Percentiles rank a stretch among this genome's conserved stretches.
These are phyloP conservation scores for Fraxinus paxiana DNA, from an alignment of 305 asterid species.

Conservation along the genomic window DNA sequence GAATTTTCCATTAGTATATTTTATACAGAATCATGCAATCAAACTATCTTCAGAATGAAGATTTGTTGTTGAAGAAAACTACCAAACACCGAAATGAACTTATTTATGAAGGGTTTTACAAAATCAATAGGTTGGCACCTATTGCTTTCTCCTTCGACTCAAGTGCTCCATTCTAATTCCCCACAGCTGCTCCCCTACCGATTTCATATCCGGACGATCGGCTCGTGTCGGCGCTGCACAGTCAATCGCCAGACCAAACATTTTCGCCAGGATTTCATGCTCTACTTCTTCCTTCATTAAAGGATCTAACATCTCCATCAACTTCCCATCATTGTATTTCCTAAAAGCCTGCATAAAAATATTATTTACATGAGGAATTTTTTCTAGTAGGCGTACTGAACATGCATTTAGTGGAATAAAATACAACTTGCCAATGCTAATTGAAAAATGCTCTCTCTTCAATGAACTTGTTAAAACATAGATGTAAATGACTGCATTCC, in stretches of 20 bases:
- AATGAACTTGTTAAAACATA: background rate
- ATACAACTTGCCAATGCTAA: background rate
- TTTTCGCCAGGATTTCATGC: slow-evolving; percentile 49
- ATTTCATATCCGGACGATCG: slow-evolving; percentile 92
- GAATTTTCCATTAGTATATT: slow-evolving; percentile 23
- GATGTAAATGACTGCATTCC: background rate
- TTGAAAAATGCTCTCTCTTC: background rate
- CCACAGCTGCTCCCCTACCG: slow-evolving; percentile 82
- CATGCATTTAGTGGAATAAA: background rate
- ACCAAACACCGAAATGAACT: slow-evolving; percentile 6
- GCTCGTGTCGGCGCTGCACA: slow-evolving; percentile 86
- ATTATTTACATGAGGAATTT: background rate
- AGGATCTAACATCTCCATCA: slow-evolving; percentile 68
- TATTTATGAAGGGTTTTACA: background rate
- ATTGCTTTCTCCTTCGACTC: slow-evolving; percentile 32
- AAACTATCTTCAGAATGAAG: background rate
- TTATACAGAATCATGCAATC: background rate
- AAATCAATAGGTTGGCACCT: background rate
- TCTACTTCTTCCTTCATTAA: slow-evolving; percentile 49
- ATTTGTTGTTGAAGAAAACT: background rate
- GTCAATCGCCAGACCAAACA: slow-evolving; percentile 75
- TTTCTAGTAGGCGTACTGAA: background rate
- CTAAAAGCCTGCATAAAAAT: slow-evolving; percentile 61
- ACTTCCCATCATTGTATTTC: slow-evolving; percentile 53
- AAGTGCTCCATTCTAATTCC: slow-evolving; percentile 75